These are phyloP conservation scores for Ramalina intermedia DNA, from an alignment of 495 filamentous ascomycete species.

Conservation along the genomic window DNA sequence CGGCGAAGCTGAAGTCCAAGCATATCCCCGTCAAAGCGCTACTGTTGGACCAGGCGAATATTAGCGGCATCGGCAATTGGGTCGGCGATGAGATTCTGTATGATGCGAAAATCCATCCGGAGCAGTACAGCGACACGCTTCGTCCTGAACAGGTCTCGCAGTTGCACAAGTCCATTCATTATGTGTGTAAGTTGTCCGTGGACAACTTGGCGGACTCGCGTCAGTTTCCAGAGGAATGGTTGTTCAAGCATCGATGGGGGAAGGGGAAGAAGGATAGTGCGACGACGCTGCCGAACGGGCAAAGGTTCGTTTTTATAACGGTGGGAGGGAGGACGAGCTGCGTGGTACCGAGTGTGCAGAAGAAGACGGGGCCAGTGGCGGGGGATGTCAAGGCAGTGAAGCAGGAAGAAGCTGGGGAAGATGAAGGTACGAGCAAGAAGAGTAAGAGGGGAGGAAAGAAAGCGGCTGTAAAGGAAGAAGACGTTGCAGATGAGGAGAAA, in stretches of 20 bases:
- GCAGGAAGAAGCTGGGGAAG: no score
- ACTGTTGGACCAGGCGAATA: conserved; percentile 73
- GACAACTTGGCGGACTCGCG: conserved; percentile 67
- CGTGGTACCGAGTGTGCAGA: conserved; percentile 71
- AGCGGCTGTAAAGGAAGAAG: conserved; percentile 10
- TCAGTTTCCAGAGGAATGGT: conserved; percentile 77
- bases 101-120: conserved; percentile 76
- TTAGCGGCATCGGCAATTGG: conserved; percentile 95
- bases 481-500: not conserved
- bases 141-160: conserved; percentile 51
- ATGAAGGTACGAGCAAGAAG: not conserved
- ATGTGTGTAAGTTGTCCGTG: conserved; percentile 66
- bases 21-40: conserved; percentile 77
- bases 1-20: conserved; percentile 51
- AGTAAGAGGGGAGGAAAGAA: not conserved
- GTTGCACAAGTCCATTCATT: conserved; percentile 58
- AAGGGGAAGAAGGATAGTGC: conserved; percentile 69
- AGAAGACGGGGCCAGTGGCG: conserved; percentile 45
- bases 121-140: conserved; percentile 80
- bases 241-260: conserved; percentile 82
- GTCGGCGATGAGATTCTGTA: conserved; percentile 88
- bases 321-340: conserved; percentile 85
- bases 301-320: conserved; percentile 66
- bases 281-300: conserved; percentile 60
- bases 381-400: not conserved